Evolutionary conservation across 208 protist genomes (phyloP), one percentile per base, ranked within the genome.

Genomic region (Acanthamoeba polyphaga): DNA sequence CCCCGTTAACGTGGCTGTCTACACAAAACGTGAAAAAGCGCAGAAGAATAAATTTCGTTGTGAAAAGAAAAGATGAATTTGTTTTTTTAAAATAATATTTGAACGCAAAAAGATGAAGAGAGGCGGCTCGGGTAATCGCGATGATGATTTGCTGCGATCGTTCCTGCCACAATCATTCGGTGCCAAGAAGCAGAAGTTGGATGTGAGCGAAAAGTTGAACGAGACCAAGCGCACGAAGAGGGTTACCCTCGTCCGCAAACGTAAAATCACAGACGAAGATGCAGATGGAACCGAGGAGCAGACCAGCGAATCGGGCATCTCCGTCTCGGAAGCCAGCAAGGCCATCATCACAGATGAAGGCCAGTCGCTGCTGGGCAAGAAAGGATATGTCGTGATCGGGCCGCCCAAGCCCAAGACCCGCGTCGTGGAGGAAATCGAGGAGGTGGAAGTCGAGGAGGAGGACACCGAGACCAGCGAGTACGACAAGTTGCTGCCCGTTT

Each of bases 391-490:
- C 34, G 80, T 88, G 29, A 64, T 88, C 80, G 80, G 51, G 29
- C 80, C 43, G 34, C 80, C 49, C 80, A 88, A 88, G 80, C 51
- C 80, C 80, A 88, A 64, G 49, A 88, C 49, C 17, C 80, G 34
- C 0, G 19, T 64, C 51, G 49, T 53, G 29, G 80, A 88, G 49
- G 80, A 88, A 46, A 29, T 49, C n/a, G 80, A 88, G n/a, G 80
- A 88, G 49, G 34, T 64, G 6, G 85, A 92, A 29, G 85, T 74
- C 6, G 85, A 72, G 60, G 85, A 92, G 60, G 58, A 92, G 85
- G 85, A 64, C 7, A 29, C 32, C 6, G 85, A 88, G 51, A 60
- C 9, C 29, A 53, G 32, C n/a, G 85, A 92, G 32, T 46, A 70
- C 85, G 46, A 53, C 29, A 53, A 72, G 34, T 5, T 55, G 55